These are phyloP conservation scores for Solanum bulbocastanum DNA, from an alignment of 257 asterid species.

Conservation along the genomic window DNA sequence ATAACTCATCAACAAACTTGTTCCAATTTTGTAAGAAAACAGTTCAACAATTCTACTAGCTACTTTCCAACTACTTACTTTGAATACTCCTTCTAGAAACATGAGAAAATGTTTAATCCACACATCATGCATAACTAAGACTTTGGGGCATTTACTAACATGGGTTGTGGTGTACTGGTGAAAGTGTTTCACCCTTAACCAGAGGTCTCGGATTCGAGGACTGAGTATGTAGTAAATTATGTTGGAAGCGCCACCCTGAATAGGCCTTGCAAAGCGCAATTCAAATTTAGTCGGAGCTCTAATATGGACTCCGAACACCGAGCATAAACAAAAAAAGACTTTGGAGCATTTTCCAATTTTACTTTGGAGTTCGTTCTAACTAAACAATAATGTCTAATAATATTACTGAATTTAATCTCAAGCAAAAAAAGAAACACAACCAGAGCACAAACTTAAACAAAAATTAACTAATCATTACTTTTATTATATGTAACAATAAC, in stretches of 20 bases:
- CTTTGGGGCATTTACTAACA: neutral
- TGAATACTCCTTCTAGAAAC: neutral
- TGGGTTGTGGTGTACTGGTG: too few relatives aligned
- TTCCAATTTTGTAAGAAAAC: neutral
- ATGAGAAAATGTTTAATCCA: neutral
- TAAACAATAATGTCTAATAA: neutral
- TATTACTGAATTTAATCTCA: neutral
- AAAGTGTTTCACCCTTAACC: neutral
- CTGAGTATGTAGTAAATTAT: too few relatives aligned
- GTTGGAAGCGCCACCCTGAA: accelerated
- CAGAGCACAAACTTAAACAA: neutral
- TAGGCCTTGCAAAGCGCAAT: too few relatives aligned
- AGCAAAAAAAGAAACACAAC: neutral
- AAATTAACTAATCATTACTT: neutral
- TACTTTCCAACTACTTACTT: neutral
- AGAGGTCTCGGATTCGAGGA: neutral
- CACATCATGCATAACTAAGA: neutral
- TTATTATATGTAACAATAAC: neutral
- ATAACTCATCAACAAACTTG: neutral
- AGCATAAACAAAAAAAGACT: neutral
- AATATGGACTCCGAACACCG: neutral
- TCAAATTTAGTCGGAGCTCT: too few relatives aligned
- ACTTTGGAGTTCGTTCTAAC: neutral
- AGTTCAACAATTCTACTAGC: neutral
- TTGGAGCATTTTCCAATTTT: neutral